Percentiles rank a stretch among this genome's conserved stretches.
These are phyloP conservation scores for Dacryopinax primogenitus DNA, from an alignment of 768 basidiomycete species.

Conservation along the genomic window DNA sequence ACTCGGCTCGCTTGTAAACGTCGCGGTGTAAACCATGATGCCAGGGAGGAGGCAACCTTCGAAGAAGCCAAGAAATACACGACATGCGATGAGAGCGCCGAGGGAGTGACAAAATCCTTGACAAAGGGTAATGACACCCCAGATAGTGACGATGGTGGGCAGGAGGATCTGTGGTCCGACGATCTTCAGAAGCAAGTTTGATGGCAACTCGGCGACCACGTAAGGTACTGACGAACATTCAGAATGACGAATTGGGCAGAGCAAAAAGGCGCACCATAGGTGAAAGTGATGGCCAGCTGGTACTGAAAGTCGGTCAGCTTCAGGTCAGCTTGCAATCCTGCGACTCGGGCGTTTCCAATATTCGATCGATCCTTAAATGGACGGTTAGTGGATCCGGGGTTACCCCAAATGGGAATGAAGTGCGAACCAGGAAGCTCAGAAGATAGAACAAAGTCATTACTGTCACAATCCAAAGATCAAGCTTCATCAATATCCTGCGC, in stretches of 20 bases:
- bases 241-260: neutral
- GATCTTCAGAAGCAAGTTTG: constrained; percentile 46
- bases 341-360: constrained; percentile 48
- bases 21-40: constrained; percentile 20
- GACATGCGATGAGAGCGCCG: constrained; percentile 20
- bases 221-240: constrained; percentile 34
- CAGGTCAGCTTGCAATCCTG: constrained; percentile 44
- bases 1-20: constrained; percentile 21
- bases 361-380: constrained; percentile 23
- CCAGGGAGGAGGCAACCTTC: constrained; percentile 19
- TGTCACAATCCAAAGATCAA: constrained; percentile 39
- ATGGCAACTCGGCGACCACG: constrained; percentile 46
- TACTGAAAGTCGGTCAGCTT: constrained; percentile 32
- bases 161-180: constrained; percentile 47
- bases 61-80: constrained; percentile 22
- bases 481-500: constrained; percentile 36
- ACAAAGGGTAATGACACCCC: constrained; percentile 53
- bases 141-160: constrained; percentile 48
- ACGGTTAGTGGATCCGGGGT: neutral
- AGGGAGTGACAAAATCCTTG: constrained; percentile 38
- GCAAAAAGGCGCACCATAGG: constrained; percentile 16
- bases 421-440: constrained; percentile 41
- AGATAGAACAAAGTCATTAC: constrained; percentile 40
- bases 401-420: neutral
- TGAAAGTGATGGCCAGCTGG: constrained; percentile 27